Conservation (phyloP, 2,329 filamentous ascomycete genomes). For the Phoma sp. region DNA sequence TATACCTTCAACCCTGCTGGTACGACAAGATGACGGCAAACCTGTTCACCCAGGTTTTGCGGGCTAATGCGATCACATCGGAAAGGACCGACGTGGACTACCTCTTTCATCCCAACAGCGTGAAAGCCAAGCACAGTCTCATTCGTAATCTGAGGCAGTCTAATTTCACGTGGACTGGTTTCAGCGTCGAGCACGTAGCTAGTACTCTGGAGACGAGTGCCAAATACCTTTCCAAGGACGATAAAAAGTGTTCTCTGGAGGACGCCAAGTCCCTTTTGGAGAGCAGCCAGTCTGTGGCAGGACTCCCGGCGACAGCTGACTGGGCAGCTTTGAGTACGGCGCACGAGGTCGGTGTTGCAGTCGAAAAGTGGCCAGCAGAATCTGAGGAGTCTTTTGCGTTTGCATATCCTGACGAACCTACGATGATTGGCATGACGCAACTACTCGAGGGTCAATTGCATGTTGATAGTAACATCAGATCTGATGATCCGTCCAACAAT, state of each 20-base stretch:
- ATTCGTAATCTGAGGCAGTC: slow-evolving; percentile 82
- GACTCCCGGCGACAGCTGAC: slow-evolving; percentile 64
- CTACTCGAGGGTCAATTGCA: slow-evolving; percentile 62
- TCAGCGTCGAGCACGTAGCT: slow-evolving; percentile 66
- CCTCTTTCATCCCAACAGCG: slow-evolving; percentile 81
- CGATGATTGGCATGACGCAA: slow-evolving; percentile 65
- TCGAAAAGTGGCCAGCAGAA: slow-evolving; percentile 70
- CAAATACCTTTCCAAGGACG: slow-evolving; percentile 69
- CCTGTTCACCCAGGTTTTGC: slow-evolving; percentile 81
- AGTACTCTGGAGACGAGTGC: slow-evolving; percentile 70
- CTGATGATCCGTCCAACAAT: slow-evolving; percentile 32
- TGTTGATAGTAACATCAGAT: slow-evolving; percentile 51
- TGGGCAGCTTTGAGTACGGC: slow-evolving; percentile 72
- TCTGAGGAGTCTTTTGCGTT: slow-evolving; percentile 73
- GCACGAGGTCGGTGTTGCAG: slow-evolving; percentile 79
- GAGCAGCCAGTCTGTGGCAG: slow-evolving; percentile 70
- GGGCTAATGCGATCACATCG: slow-evolving; percentile 86
- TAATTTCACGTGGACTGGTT: slow-evolving; percentile 86
- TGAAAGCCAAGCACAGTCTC: slow-evolving; percentile 69
- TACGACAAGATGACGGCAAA: slow-evolving; percentile 86
- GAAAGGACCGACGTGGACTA: slow-evolving; percentile 85
- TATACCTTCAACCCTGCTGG: slow-evolving; percentile 79
- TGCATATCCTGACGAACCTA: slow-evolving; percentile 51
- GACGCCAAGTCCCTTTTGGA: slow-evolving; percentile 68
- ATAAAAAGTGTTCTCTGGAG: slow-evolving; percentile 62